phyloP scores from a whole-genome alignment of 129 eudicot species.

The Centaurea solstitialis region DNA sequence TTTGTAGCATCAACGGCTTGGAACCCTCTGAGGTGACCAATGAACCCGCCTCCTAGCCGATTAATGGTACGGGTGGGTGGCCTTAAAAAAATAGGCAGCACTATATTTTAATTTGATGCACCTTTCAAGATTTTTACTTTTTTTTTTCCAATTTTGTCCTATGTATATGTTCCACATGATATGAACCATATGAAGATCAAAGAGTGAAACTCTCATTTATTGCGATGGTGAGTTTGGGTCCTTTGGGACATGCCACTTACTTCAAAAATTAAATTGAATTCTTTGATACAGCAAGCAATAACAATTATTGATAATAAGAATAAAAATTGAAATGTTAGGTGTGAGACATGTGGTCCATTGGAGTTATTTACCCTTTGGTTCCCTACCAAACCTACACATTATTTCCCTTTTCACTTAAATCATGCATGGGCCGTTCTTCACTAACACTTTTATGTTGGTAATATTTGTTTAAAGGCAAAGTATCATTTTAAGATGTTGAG shows the following conservation, averaged over 20 bases:
- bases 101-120: too few species aligned
- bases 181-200: neutral
- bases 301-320: neutral
- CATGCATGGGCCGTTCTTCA: neutral
- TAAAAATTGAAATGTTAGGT: neutral
- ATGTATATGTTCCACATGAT: too few species aligned
- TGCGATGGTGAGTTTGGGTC: neutral
- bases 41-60: too few species aligned
- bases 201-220: neutral
- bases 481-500: too few species aligned
- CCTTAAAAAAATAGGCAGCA: too few species aligned
- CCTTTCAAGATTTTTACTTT: too few species aligned
- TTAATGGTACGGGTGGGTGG: too few species aligned
- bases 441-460: neutral
- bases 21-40: too few species aligned
- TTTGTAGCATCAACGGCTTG: too few species aligned
- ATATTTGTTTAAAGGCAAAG: neutral
- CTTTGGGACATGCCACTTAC: neutral
- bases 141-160: too few species aligned
- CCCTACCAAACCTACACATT: conserved; percentile 33
- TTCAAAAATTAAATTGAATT: neutral
- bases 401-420: neutral
- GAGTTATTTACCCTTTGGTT: conserved; percentile 8
- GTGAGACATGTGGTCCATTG: neutral
- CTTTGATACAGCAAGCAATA: neutral